Conservation (phyloP, 257 asterid genomes). For the Linaria vulgaris region DNA sequence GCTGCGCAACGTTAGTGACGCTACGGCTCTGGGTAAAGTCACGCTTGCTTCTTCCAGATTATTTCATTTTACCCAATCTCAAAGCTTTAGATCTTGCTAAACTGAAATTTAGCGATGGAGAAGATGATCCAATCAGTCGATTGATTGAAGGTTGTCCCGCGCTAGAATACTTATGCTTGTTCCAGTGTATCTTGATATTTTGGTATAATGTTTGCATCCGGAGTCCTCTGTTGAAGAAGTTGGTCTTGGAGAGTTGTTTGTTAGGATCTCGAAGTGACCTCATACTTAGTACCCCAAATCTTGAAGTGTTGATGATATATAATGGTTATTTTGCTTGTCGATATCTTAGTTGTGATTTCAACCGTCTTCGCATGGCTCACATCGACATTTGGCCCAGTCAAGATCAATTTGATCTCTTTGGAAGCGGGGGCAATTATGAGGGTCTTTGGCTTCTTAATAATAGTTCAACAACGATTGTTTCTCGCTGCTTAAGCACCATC, state of each 20-base stretch:
- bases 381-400: not conserved
- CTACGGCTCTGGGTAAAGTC: too few relatives aligned
- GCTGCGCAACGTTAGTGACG: not conserved
- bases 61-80: not conserved
- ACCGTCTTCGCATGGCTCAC: not conserved
- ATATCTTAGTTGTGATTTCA: not conserved
- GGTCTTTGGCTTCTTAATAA: not conserved
- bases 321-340: not conserved
- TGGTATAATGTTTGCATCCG: not conserved
- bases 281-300: not conserved
- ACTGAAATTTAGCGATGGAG: not conserved
- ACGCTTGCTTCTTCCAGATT: not conserved
- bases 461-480: not conserved
- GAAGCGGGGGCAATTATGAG: not conserved
- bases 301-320: not conserved
- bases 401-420: not conserved
- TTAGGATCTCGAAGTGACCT: not conserved
- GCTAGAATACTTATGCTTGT: not conserved
- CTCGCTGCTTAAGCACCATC: not conserved
- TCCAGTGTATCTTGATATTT: not conserved
- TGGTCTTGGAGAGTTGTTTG: not conserved
- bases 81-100: not conserved
- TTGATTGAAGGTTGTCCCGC: not conserved
- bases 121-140: not conserved
- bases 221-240: not conserved